These are phyloP conservation scores for Alternaria sp. DNA, from an alignment of 2,329 filamentous ascomycete genomes.

Conservation along the genomic window DNA sequence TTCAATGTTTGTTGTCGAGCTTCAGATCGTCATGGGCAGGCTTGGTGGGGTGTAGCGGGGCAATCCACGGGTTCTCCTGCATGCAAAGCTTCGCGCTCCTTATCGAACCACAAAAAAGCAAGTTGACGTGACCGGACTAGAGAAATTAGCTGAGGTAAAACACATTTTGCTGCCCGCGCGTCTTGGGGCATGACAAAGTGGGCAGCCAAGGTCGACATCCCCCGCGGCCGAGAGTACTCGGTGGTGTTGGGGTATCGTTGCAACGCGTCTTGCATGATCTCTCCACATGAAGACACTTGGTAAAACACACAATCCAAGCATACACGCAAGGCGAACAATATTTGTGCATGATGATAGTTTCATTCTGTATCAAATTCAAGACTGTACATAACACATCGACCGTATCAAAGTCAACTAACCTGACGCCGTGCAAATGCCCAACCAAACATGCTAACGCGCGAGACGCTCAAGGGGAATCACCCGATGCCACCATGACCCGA, in stretches of 20 bases:
- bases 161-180: not conserved
- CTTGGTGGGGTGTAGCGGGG: constrained; percentile 29
- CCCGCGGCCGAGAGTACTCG: constrained; percentile 33
- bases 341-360: not conserved
- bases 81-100: constrained; percentile 20
- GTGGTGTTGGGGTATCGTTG: not conserved
- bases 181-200: not conserved
- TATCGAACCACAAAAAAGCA: constrained; percentile 38
- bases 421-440: constrained; percentile 26
- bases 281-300: not conserved
- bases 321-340: not conserved
- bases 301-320: not conserved
- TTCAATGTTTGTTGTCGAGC: constrained; percentile 29
- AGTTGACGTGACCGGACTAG: constrained; percentile 9
- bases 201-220: constrained; percentile 11
- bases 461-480: constrained; percentile 24
- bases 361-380: constrained; percentile 6
- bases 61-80: constrained; percentile 14
- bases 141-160: constrained; percentile 18
- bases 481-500: constrained; percentile 15
- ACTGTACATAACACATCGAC: constrained; percentile 4
- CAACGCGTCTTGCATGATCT: not conserved
- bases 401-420: constrained; percentile 10
- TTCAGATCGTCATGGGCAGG: constrained; percentile 29
- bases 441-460: constrained; percentile 29